Evolutionary conservation across 164 flowering plant species (phyloP).

Genomic region (Warburgia ugandensis): DNA sequence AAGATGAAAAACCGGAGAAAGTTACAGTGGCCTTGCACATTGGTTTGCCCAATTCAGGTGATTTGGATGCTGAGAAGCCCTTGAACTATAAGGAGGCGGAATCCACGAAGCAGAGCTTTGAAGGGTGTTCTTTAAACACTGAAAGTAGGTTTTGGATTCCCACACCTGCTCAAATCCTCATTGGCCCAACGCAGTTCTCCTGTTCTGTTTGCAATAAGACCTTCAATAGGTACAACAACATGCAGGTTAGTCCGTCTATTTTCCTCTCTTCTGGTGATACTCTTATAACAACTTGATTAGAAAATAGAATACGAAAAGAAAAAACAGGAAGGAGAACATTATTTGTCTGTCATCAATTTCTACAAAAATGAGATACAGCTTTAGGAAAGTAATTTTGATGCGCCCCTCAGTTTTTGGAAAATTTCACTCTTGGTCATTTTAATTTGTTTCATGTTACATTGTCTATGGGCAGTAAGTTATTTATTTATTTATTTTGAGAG

Average conservation of each 20-base stretch:
- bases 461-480: too few relatives aligned
- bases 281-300: too few relatives aligned
- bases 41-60: constrained; percentile 49
- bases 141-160: constrained; percentile 85
- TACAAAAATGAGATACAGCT: too few relatives aligned
- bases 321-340: too few relatives aligned
- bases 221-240: constrained; percentile 93
- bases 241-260: constrained; percentile 57
- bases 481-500: too few relatives aligned
- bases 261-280: too few relatives aligned
- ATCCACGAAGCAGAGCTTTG: constrained; percentile 16
- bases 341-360: too few relatives aligned
- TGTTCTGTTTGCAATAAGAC: constrained; percentile 81
- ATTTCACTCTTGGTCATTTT: too few relatives aligned
- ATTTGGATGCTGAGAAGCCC: constrained; percentile 11
- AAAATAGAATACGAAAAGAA: too few relatives aligned
- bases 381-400: too few relatives aligned
- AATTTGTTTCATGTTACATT: too few relatives aligned
- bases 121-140: constrained; percentile 16
- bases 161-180: constrained; percentile 78
- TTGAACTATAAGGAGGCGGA: constrained; percentile 16
- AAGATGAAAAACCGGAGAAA: constrained; percentile 35
- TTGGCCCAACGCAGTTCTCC: constrained; percentile 81
- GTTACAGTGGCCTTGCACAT: constrained; percentile 61
- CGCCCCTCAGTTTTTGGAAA: too few relatives aligned